Conservation (phyloP, 73 alveolate species). For the Paramecium sexaurelia region DNA sequence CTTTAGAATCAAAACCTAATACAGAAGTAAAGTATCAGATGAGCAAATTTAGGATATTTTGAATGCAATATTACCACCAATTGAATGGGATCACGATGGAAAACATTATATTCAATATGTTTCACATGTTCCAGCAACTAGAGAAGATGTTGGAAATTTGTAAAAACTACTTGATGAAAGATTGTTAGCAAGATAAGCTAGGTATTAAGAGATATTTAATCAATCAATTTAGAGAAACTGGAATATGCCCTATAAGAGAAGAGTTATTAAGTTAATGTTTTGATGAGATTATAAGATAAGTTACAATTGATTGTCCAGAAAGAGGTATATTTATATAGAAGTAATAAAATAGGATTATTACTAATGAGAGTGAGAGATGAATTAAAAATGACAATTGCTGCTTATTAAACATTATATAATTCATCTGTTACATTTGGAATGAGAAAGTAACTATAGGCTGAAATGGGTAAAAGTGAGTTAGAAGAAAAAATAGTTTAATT, state of each 20-base stretch:
- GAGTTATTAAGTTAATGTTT: constrained; percentile 89
- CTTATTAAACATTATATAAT: constrained; percentile 97
- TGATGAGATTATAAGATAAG: constrained; percentile 96
- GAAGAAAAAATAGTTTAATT: constrained; percentile 84
- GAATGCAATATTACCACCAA: constrained; percentile 92
- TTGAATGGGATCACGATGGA: constrained; percentile 95
- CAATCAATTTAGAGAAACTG: constrained; percentile 80
- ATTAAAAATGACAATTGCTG: constrained; percentile 98
- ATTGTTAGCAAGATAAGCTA: constrained; percentile 94
- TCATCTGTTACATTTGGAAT: constrained; percentile 92
- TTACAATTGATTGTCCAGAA: constrained; percentile 96
- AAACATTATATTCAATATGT: constrained; percentile 93
- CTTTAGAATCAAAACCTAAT: constrained; percentile 91
- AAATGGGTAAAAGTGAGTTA: constrained; percentile 92
- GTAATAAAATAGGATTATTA: constrained; percentile 71
- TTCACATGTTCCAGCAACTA: constrained; percentile 89
- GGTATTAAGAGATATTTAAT: constrained; percentile 26
- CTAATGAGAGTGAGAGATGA: constrained; percentile 96
- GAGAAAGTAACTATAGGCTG: constrained; percentile 93
- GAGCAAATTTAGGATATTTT: constrained; percentile 73
- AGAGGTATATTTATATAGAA: constrained; percentile 92
- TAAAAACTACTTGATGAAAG: constrained; percentile 90
- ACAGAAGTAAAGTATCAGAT: constrained; percentile 71
- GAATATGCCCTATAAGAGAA: constrained; percentile 95
- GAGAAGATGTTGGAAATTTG: constrained; percentile 92